phyloP scores from a whole-genome alignment of 2,329 filamentous ascomycete species.

The Monilinia aucupariae region DNA sequence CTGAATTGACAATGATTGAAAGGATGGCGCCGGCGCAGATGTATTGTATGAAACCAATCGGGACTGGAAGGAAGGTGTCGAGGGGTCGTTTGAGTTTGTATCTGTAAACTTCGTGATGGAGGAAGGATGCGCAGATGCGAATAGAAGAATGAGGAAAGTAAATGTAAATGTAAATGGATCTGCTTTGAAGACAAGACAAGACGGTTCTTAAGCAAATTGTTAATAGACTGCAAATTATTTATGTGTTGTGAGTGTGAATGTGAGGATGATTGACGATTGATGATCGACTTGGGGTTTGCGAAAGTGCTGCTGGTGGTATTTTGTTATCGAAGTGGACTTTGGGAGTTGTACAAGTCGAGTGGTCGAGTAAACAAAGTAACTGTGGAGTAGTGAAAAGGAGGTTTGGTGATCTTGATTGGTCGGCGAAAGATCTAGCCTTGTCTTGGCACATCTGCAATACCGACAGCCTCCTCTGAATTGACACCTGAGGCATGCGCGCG shows the following conservation, averaged over 20 bases:
- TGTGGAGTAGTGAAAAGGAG: neutral
- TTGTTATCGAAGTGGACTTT: slow-evolving; percentile 1
- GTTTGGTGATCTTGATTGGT: no score
- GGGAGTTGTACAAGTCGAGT: neutral
- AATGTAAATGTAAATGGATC: neutral
- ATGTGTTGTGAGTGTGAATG: neutral
- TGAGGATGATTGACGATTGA: neutral
- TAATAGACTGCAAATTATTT: neutral
- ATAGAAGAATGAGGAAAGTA: neutral
- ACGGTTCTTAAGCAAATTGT: slow-evolving; percentile 5
- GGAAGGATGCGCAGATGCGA: neutral
- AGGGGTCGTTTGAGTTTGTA: neutral
- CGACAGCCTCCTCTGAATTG: neutral
- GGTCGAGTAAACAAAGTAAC: neutral
- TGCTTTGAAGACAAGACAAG: neutral
- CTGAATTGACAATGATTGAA: neutral
- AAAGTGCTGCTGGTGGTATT: slow-evolving; percentile 7
- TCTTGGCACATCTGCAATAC: neutral
- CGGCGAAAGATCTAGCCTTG: neutral
- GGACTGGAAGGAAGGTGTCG: neutral
- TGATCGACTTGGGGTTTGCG: neutral
- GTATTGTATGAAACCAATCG: neutral
- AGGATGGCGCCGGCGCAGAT: slow-evolving; percentile 7
- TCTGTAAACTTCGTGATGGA: slow-evolving; percentile 8
- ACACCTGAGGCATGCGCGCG: no score